These are phyloP conservation scores for Pyrenophora teres DNA, from an alignment of 2,329 filamentous ascomycete genomes.

Conservation along the genomic window DNA sequence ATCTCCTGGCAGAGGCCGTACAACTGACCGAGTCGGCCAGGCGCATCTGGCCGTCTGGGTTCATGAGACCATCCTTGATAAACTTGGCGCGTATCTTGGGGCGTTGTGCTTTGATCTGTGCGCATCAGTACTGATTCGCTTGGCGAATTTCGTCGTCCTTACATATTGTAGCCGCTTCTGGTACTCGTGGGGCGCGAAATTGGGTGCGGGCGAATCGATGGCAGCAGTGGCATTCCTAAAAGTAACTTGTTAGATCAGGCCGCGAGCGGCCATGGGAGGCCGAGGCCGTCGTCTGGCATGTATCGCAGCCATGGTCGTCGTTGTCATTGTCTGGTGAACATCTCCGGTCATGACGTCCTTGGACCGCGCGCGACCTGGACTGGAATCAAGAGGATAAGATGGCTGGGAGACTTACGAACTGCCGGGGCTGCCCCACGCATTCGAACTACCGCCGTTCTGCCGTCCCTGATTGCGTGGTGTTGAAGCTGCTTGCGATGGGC, in stretches of 20 bases:
- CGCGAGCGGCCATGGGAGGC: conserved; percentile 24
- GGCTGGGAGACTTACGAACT: conserved; percentile 15
- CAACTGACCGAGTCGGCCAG: conserved; percentile 64
- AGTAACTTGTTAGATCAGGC: conserved; percentile 25
- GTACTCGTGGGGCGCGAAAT: conserved; percentile 31
- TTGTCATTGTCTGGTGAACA: conserved; percentile 6
- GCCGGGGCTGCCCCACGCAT: conserved; percentile 11
- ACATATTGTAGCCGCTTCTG: conserved; percentile 31
- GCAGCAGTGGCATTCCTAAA: conserved; percentile 14
- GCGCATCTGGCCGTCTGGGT: conserved; percentile 63
- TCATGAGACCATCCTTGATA: conserved; percentile 37
- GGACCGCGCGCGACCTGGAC: conserved; percentile 18
- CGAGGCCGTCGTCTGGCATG: conserved; percentile 10
- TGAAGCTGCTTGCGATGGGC: conserved; percentile 15
- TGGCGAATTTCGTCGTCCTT: conserved; percentile 7
- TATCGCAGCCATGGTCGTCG: conserved; percentile 4
- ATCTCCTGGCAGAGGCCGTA: conserved; percentile 66
- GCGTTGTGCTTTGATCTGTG: conserved; percentile 49
- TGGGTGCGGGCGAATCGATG: conserved; percentile 26
- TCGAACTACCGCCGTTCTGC: conserved; percentile 1
- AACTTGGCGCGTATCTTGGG: conserved; percentile 47
- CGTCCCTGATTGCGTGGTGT: conserved; percentile 10
- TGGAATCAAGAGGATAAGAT: conserved; percentile 4
- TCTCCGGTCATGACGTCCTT: conserved; percentile 9
- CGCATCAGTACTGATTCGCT: conserved; percentile 14